Base-by-base conservation (phyloP, 208 protist species). In the Leishmania amazonensis region DNA sequence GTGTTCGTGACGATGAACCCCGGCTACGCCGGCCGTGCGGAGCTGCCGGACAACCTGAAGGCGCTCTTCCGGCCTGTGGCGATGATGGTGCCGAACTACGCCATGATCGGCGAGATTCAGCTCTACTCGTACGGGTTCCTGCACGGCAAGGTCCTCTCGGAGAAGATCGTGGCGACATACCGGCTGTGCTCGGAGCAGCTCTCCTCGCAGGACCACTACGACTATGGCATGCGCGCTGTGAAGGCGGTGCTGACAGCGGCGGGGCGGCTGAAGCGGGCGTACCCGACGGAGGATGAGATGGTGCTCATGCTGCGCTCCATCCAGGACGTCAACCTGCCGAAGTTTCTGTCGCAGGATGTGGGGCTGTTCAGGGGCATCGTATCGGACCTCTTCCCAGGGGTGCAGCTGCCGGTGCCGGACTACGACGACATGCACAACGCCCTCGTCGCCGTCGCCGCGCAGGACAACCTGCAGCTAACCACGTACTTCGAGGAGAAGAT, bases 1-100 rank as follows among this genome's bases (percentile, higher is more conserved):
- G 93, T 99, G 78, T 99, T 99, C 89, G 96, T 99, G 84, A 99
- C 99, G 28, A 99, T 99, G 99, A 99, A 99, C 87, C 99, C 99
- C 15, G 98, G 98, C 76, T 99, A 99, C 88, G 98, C 98, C 0
- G 99, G 99, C 42, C 95, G 99, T 75, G 97, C 98, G 8, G 98
- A 99, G 87, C 90, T 99, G 70, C 99, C 99, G 0, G 98, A 99
- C 90, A 99, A 99, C 83, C 89, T 99, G 49, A 99, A 99, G 89
- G 98, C 98, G 19, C 95, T 99, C 38, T 99, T 99, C 93, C 91
- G 99, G n/a, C 99, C 99, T 3, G 99, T 99, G 47, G 97, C 99
- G 47, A 99, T 99, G 97, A 99, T 99, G 97, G 95, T 99, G 81
- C 98, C 98, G 19, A 98, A 99, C 90, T 99, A 99, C 88, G 97